A percentile compares a stretch with the other conserved stretches of the same genome.
These are phyloP conservation scores for Chytriomyces sp. DNA, from an alignment of 192 early-diverging fungal genomes.

Conservation along the genomic window DNA sequence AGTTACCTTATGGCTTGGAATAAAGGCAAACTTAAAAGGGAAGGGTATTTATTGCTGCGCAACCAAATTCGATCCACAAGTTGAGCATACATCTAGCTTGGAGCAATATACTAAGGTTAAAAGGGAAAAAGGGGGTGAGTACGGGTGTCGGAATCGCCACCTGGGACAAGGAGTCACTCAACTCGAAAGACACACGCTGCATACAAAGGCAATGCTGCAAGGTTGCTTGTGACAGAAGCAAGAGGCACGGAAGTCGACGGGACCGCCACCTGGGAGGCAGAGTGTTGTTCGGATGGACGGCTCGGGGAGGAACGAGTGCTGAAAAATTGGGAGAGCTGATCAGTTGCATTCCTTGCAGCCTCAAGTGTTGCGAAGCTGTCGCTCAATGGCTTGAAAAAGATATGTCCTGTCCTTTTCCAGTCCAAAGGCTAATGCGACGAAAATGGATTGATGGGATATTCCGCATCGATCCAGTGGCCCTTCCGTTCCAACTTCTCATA, in stretches of 20 bases:
- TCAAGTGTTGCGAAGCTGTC: too few relatives aligned
- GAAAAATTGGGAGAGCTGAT: not conserved
- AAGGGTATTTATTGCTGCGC: not conserved
- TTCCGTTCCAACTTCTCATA: too few relatives aligned
- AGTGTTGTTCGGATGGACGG: constrained; percentile 72
- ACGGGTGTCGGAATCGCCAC: not conserved
- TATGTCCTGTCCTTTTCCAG: too few relatives aligned
- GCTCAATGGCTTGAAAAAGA: too few relatives aligned
- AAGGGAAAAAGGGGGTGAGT: not conserved
- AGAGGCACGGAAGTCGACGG: constrained; percentile 90
- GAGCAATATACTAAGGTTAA: not conserved
- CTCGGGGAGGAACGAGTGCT: constrained; percentile 82
- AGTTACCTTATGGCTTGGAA: too few relatives aligned
- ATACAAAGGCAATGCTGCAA: constrained; percentile 95
- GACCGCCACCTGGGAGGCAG: constrained; percentile 71
- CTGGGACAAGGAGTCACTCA: constrained; percentile 4
- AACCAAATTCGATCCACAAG: not conserved
- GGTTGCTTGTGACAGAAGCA: constrained; percentile 97
- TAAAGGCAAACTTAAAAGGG: too few relatives aligned
- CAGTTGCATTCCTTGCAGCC: not conserved
- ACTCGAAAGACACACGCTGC: constrained; percentile 96
- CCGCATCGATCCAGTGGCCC: too few relatives aligned
- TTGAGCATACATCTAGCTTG: not conserved
- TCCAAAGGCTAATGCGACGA: too few relatives aligned
- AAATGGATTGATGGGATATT: too few relatives aligned